Percentiles rank a stretch among this genome's conserved stretches.
phyloP scores from a whole-genome alignment of 129 eudicot genomes.

The Calendula officinalis region DNA sequence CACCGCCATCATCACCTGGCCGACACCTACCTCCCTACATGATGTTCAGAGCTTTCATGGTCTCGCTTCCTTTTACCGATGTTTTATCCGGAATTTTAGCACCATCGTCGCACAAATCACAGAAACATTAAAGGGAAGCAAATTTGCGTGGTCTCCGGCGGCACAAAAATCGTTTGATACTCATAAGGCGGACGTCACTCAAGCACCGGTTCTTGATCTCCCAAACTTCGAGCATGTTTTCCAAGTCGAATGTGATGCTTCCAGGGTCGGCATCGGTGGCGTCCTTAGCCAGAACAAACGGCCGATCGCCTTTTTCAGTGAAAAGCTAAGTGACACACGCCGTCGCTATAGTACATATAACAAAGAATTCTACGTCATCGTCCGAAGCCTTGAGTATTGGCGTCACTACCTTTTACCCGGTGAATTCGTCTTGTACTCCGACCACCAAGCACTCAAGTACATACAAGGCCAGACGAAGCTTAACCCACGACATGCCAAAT shows the following conservation, averaged over 20 bases:
- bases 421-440: neutral
- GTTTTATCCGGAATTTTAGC: neutral
- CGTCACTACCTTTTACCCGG: neutral
- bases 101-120: neutral
- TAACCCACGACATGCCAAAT: neutral
- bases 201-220: no score
- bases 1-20: neutral
- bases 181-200: no score
- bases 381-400: neutral
- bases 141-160: no score
- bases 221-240: no score
- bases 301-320: no score
- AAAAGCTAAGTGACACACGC: neutral
- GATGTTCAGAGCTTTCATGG: conserved; percentile 16
- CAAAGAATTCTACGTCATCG: neutral
- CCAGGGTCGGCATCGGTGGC: no score
- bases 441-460: neutral
- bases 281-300: no score
- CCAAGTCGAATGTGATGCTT: no score
- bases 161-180: no score
- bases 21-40: neutral
- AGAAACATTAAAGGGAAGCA: no score
- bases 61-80: neutral
- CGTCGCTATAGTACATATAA: neutral
- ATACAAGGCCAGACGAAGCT: neutral